Conservation (phyloP, 139 green algal genomes). For the Pycnococcus provasolii region DNA sequence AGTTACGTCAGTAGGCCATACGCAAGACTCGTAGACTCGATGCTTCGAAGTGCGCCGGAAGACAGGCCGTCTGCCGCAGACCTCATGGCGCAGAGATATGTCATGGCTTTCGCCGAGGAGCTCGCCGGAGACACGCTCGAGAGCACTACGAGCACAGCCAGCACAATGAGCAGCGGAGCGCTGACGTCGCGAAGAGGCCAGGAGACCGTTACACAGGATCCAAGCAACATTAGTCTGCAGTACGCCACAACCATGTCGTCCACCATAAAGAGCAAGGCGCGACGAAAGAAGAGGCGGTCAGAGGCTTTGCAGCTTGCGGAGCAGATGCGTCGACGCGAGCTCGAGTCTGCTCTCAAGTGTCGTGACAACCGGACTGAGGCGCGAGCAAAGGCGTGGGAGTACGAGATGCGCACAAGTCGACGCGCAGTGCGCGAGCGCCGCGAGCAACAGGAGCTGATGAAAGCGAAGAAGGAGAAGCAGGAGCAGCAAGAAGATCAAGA, state of each 20-base stretch:
- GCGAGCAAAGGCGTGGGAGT: background rate
- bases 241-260: background rate
- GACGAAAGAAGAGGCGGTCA: background rate
- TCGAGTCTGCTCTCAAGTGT: background rate
- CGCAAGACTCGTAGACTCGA: background rate
- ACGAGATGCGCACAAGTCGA: background rate
- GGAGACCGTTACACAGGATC: background rate
- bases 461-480: background rate
- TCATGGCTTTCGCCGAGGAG: background rate
- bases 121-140: background rate
- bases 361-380: background rate
- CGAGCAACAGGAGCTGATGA: background rate
- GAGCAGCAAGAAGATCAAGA: no score
- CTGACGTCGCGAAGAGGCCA: background rate
- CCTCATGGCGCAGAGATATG: constrained; percentile 5
- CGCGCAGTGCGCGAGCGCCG: background rate
- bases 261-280: background rate
- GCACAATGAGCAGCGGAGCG: background rate
- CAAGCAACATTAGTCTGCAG: background rate
- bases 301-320: background rate
- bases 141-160: background rate
- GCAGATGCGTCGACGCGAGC: background rate
- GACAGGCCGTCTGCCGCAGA: constrained; percentile 8
- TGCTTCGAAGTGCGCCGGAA: background rate
- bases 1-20: constrained; percentile 1